Evolutionary conservation across 306 rosid genomes (phyloP).

Genomic region (Prunus armeniaca): DNA sequence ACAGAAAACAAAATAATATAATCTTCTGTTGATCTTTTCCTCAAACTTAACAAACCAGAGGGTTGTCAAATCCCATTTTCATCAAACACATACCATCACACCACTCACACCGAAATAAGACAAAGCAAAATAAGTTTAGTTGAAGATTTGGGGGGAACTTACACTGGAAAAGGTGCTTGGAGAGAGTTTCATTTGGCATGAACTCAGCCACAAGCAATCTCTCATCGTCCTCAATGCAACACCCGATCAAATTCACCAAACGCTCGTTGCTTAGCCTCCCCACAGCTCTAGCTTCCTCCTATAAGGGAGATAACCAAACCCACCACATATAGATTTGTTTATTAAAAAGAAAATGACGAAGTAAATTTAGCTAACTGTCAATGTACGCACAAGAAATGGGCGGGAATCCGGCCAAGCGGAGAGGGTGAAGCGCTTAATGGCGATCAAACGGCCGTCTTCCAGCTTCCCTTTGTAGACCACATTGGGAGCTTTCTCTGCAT

Average conservation of each 20-base stretch:
- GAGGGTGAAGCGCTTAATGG: slow-evolving; percentile 83
- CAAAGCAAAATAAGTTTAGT: background rate
- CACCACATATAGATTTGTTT: background rate
- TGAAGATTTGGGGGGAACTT: slow-evolving; percentile 13
- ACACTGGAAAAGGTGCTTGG: slow-evolving; percentile 92
- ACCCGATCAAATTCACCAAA: slow-evolving; percentile 78
- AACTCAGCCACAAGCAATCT: slow-evolving; percentile 89
- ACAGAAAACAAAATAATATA: background rate
- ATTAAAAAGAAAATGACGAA: slow-evolving; percentile 1
- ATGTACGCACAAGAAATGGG: slow-evolving; percentile 66
- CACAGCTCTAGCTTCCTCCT: slow-evolving; percentile 86
- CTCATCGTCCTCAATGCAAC: slow-evolving; percentile 80
- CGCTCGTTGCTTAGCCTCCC: slow-evolving; percentile 65
- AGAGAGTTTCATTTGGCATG: slow-evolving; percentile 93
- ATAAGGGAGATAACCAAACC: slow-evolving; percentile 8
- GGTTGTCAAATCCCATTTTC: background rate
- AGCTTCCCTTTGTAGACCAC: slow-evolving; percentile 75
- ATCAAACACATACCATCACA: background rate
- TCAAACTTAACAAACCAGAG: background rate
- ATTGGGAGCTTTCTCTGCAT: slow-evolving; percentile 79
- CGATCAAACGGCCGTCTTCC: slow-evolving; percentile 60
- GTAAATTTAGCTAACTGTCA: background rate
- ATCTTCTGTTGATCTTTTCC: background rate
- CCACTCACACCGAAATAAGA: background rate
- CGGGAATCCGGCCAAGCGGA: slow-evolving; percentile 97